Percentiles rank a stretch among this genome's conserved stretches.
Evolutionary conservation across 202 grass and related monocot species (phyloP).

Genomic region (Hordeum pubiflorum): DNA sequence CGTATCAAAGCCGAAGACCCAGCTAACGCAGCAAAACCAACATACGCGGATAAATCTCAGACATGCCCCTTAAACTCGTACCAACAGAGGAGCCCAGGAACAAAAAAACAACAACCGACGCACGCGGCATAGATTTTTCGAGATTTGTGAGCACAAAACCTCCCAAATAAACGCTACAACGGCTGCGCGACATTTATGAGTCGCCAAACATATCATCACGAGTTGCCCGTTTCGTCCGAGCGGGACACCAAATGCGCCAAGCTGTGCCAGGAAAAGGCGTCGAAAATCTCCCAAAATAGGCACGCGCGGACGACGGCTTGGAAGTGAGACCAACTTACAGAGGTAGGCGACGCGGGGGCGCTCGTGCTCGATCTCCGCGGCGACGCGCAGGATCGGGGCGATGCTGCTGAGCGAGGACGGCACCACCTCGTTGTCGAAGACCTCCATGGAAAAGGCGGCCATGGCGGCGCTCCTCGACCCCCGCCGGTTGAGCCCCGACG

Average conservation of each 20-base stretch:
- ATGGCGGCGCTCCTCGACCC: conserved; percentile 62
- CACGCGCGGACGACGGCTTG: not conserved
- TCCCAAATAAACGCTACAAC: not conserved
- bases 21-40: not conserved
- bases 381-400: conserved; percentile 79
- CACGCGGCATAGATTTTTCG: not conserved
- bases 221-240: not conserved
- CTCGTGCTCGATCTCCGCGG: conserved; percentile 80
- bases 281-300: not conserved
- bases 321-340: conserved; percentile 39
- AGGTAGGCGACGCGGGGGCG: conserved; percentile 85
- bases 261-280: not conserved
- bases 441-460: conserved; percentile 86
- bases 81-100: not conserved
- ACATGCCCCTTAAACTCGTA: not conserved
- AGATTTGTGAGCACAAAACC: not conserved
- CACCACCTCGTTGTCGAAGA: conserved; percentile 91
- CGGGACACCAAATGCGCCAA: conserved; percentile 15
- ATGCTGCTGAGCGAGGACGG: conserved; percentile 75
- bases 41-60: not conserved
- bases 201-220: conserved; percentile 10
- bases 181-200: not conserved
- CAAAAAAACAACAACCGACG: not conserved
- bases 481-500: conserved; percentile 49
- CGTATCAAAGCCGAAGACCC: not conserved